Conservation (phyloP, 805 yeast genomes). For the Candida chilensis region DNA sequence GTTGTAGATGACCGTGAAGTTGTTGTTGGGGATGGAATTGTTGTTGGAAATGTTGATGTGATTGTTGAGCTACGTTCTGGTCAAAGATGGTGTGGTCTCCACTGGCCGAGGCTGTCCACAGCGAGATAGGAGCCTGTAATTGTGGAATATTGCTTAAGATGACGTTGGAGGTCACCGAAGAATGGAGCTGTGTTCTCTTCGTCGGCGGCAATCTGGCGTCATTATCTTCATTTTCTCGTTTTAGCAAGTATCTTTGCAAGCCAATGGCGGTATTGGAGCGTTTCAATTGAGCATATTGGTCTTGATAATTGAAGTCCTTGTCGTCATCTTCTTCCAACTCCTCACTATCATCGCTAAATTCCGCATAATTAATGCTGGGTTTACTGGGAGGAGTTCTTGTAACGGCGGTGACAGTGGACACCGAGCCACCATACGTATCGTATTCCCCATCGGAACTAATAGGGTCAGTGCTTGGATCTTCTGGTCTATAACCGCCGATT, state of each 20-base stretch:
- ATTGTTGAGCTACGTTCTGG: conserved; percentile 7
- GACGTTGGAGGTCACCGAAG: conserved; percentile 8
- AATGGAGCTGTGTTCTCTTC: conserved; percentile 5
- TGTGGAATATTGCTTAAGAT: conserved; percentile 16
- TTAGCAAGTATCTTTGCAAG: conserved; percentile 7
- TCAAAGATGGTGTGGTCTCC: conserved; percentile 25
- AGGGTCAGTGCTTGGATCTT: too few species aligned
- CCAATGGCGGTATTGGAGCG: conserved; percentile 15
- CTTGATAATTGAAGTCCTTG: conserved; percentile 3
- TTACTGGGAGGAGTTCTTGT: too few species aligned
- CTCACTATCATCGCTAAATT: too few species aligned
- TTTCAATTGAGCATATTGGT: conserved; percentile 5
- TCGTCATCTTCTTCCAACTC: conserved; percentile 5
- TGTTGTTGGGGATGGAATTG: background rate
- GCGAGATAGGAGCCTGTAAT: conserved; percentile 25
- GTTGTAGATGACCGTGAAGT: background rate
- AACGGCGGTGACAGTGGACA: too few species aligned
- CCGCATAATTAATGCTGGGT: too few species aligned
- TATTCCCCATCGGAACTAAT: background rate
- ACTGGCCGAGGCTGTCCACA: conserved; percentile 30
- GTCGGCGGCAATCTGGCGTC: conserved; percentile 4
- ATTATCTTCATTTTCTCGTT: conserved; percentile 2
- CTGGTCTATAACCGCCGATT: too few species aligned
- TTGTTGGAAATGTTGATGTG: conserved; percentile 4
- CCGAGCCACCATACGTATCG: too few species aligned